These are phyloP conservation scores for Crithidia thermophila DNA, from an alignment of 208 protist species.

Conservation along the genomic window DNA sequence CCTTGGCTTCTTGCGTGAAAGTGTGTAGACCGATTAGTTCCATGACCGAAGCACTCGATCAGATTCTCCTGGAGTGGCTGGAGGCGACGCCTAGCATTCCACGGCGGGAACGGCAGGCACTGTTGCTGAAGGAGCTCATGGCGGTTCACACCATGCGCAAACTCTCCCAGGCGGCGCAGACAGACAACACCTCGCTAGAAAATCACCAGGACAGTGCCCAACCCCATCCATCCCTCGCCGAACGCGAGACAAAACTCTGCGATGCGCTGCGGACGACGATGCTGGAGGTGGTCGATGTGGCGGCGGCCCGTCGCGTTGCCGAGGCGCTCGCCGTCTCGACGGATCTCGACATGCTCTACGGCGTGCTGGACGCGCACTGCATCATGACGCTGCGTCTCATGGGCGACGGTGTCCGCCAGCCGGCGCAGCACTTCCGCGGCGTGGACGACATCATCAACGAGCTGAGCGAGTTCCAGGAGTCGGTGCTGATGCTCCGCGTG, in stretches of 20 bases:
- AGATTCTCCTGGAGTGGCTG: slow-evolving; percentile 29
- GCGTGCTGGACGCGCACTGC: slow-evolving; percentile 31
- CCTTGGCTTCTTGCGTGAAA: neutral
- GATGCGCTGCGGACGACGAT: slow-evolving; percentile 17
- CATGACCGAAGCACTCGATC: slow-evolving; percentile 23
- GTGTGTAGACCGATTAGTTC: too few species aligned
- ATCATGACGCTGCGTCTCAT: slow-evolving; percentile 32
- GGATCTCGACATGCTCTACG: slow-evolving; percentile 30
- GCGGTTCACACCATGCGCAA: slow-evolving; percentile 10
- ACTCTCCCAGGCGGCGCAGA: too few species aligned
- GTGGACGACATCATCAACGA: slow-evolving; percentile 56
- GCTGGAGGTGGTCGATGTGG: slow-evolving; percentile 34
- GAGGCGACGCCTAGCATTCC: slow-evolving; percentile 19
- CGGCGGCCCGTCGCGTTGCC: slow-evolving; percentile 22
- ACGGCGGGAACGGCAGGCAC: slow-evolving; percentile 26
- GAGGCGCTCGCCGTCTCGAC: slow-evolving; percentile 38
- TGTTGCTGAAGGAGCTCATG: slow-evolving; percentile 32
- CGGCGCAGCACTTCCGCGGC: slow-evolving; percentile 16
- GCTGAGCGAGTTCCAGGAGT: slow-evolving; percentile 55
- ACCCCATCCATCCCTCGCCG: neutral
- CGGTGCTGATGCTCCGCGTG: slow-evolving; percentile 33
- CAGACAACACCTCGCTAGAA: too few species aligned
- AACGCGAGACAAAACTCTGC: slow-evolving; percentile 15
- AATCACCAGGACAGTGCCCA: neutral
- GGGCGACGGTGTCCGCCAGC: slow-evolving; percentile 18